Evolutionary conservation across 2,329 filamentous ascomycete species (phyloP), one percentile per base, ranked within the genome.

Genomic region (Rutstroemia sp.): DNA sequence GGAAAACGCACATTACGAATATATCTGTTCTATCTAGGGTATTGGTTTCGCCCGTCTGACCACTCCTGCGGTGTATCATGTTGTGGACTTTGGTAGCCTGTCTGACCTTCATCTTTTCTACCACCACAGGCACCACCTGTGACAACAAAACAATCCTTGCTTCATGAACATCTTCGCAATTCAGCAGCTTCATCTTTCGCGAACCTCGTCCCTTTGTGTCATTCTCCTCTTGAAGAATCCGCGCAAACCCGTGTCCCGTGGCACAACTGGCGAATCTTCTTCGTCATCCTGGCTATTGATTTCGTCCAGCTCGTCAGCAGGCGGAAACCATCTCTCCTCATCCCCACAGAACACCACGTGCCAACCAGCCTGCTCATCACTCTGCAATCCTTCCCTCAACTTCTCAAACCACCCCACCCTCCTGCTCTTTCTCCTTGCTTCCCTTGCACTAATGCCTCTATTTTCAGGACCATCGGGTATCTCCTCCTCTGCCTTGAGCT

Each of bases 261-360:
- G 69, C 42, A 69, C 67, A 8, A 71, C 67, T 5, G 73, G 74
- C 18, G 72, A 72, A 41, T 71, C 77, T 66, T 73, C 77, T 54
- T 80, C 71, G 65, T 83, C 78, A 47, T 67, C 62, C 30, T 68
- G 69, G 14, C 63, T 62, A 23, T 57, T 56, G 21, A 34, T 52
- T 19, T 54, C 52, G 12, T 50, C 49, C 21, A 41, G 25, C 51
- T 47, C 16, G n/a, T 34, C 66, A 23, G 65, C 64, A 16, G 48
- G 47, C 1, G 70, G 71, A 52, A 71, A 72, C 41, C 74, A 74
- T 12, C 85, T 78, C 65, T 79, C 78, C 64, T 82, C 79, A 61
- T 85, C 82, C 10, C 77, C 80, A 62, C 82, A 85, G 16, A 83
- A 79, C 8, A 86, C 81, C 1, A 86, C 71, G 62, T 82, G 83